Conservation (phyloP, 176 grass and related monocot species). For the Zizania latifolia region DNA sequence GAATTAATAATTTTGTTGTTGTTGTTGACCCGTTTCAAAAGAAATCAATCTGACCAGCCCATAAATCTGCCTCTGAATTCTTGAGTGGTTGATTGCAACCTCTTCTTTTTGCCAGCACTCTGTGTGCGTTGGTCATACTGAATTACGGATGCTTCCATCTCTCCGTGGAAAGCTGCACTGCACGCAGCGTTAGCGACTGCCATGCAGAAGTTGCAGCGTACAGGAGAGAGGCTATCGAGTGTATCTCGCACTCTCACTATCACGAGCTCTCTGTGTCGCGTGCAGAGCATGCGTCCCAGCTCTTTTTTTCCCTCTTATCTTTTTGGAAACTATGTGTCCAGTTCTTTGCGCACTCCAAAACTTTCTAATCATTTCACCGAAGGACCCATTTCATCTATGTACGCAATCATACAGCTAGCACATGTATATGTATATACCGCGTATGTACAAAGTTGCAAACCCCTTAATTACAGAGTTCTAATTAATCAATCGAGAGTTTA, state of each 20-base stretch:
- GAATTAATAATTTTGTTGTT: too few species aligned
- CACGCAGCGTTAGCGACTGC: not conserved
- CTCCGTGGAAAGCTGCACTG: not conserved
- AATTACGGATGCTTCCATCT: not conserved
- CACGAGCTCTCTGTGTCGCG: slow-evolving; percentile 16
- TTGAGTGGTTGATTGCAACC: not conserved
- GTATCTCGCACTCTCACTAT: slow-evolving; percentile 2
- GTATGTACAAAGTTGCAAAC: too few species aligned
- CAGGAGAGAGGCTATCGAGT: slow-evolving; percentile 20
- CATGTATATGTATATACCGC: too few species aligned
- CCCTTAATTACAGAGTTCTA: too few species aligned
- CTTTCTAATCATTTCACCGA: slow-evolving; percentile 26
- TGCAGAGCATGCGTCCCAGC: slow-evolving; percentile 30
- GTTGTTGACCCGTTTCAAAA: too few species aligned
- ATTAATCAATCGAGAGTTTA: too few species aligned
- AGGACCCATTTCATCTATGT: too few species aligned
- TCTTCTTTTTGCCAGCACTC: too few species aligned
- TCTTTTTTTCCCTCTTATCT: not conserved
- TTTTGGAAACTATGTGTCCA: not conserved
- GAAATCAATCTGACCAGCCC: too few species aligned
- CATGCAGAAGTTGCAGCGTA: too few species aligned
- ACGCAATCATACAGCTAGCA: too few species aligned
- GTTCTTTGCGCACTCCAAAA: not conserved
- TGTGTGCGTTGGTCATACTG: not conserved
- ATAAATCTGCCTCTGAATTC: not conserved